Percentiles rank a stretch among this genome's conserved stretches.
These are phyloP conservation scores for Boletus coccyginus DNA, from an alignment of 768 basidiomycete species.

Conservation along the genomic window DNA sequence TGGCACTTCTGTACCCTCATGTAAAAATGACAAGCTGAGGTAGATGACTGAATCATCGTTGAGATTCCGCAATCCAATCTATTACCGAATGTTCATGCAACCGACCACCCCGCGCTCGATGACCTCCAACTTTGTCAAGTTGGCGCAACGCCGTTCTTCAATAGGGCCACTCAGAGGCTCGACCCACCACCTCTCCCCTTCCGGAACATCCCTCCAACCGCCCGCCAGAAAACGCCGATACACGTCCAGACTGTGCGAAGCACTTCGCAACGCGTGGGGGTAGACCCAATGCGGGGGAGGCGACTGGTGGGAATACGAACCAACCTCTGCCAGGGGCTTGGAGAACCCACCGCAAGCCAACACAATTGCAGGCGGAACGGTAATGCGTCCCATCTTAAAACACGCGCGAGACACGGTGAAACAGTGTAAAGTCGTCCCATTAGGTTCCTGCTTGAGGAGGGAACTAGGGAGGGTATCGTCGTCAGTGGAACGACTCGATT, in stretches of 20 bases:
- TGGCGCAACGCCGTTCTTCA: slow-evolving; percentile 33
- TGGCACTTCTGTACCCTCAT: too few relatives aligned
- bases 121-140: slow-evolving; percentile 8
- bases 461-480: background rate
- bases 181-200: slow-evolving; percentile 65
- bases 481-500: background rate
- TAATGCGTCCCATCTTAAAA: slow-evolving; percentile 69
- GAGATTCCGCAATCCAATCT: too few relatives aligned
- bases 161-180: slow-evolving; percentile 43
- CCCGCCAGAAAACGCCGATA: slow-evolving; percentile 48
- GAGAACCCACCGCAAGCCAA: slow-evolving; percentile 56
- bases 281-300: slow-evolving; percentile 15
- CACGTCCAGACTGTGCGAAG: slow-evolving; percentile 22
- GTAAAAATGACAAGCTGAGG: too few relatives aligned
- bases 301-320: slow-evolving; percentile 8
- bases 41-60: too few relatives aligned
- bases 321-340: slow-evolving; percentile 12
- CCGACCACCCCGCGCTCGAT: slow-evolving; percentile 1
- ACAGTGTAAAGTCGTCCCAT: slow-evolving; percentile 55
- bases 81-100: slow-evolving; percentile 4
- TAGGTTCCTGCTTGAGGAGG: slow-evolving; percentile 7
- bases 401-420: slow-evolving; percentile 58
- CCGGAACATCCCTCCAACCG: slow-evolving; percentile 59
- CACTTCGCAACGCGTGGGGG: slow-evolving; percentile 4
- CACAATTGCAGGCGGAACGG: slow-evolving; percentile 63